Evolutionary conservation across 1,284 basidiomycete species (phyloP).

Genomic region (Lignosus rhinocerotis): DNA sequence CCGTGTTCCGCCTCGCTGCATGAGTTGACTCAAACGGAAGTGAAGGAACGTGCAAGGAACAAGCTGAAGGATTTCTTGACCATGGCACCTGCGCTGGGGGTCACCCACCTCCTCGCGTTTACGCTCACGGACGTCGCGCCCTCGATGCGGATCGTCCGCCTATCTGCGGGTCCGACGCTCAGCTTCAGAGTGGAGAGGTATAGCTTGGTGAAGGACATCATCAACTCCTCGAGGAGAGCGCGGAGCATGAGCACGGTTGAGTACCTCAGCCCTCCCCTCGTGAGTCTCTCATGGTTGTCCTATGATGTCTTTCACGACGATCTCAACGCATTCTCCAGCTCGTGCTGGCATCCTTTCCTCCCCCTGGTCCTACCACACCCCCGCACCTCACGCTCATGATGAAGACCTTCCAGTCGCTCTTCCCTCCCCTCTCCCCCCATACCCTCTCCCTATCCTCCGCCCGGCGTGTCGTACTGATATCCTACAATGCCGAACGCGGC

Average conservation of each 20-base stretch:
- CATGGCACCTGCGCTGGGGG: conserved; percentile 89
- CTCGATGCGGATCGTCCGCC: conserved; percentile 84
- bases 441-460: conserved; percentile 79
- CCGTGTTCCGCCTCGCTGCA: not conserved
- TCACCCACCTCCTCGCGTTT: conserved; percentile 93
- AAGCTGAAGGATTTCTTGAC: conserved; percentile 94
- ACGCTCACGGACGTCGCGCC: conserved; percentile 85
- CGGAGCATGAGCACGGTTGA: conserved; percentile 77
- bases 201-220: conserved; percentile 84
- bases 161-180: conserved; percentile 93
- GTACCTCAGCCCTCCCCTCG: conserved; percentile 84
- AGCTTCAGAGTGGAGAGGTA: conserved; percentile 94
- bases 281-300: conserved; percentile 39
- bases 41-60: conserved; percentile 88
- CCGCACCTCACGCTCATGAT: conserved; percentile 74
- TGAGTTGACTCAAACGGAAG: conserved; percentile 27
- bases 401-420: conserved; percentile 89
- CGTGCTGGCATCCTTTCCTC: conserved; percentile 76
- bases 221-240: conserved; percentile 66
- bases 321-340: conserved; percentile 45
- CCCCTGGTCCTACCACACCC: conserved; percentile 66
- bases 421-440: conserved; percentile 83
- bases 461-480: conserved; percentile 89
- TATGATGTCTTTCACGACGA: not conserved
- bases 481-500: conserved; percentile 85